Base-by-base conservation (phyloP, 768 basidiomycete species). In the Boletus reticuloceps region DNA sequence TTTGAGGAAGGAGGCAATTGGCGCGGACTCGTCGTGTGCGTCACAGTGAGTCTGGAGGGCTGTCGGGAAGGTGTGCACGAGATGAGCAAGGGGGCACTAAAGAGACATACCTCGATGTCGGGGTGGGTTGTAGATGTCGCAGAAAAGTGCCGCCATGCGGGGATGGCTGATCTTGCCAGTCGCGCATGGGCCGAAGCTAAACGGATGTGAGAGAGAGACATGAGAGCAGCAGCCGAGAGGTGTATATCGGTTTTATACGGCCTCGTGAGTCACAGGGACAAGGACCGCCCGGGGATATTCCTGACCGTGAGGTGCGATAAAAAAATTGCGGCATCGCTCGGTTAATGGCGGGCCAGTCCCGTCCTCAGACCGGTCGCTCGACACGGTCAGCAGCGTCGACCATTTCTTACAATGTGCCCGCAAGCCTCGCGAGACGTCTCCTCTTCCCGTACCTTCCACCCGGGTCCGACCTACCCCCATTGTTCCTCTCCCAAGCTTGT, bases 1-100 rank as follows among this genome's bases (percentile, higher is more conserved):
- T 78, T 77, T 2, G 84, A 80, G 12, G 85, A 77, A 0, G 84
- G 79, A 3, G 93, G 91, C 7, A 82, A 75, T 8, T 78, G 70
- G 59, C 82, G 82, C 1, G 88, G 91, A 27, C 74, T 78, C 20
- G 69, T 19, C 32, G 77, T 85, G 46, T 67, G 71, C 11, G 66
- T 72, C 25, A 88, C 62, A 56, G 82, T 73, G 40, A 90, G 78
- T 41, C 71, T 69, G 1, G 79, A 77, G 42, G 79, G 75, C 88
- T 90, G 55, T 10, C 27, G 42, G 19, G 38, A 47, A 39, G 50
- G 22, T 46, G 34, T 53, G 38, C 6, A 14, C 47, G 34, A 51
- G 31, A 6, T 19, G 45, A 17, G 47, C 14, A 29, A 14, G 43
- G 9, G 37, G 36, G 8, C 19, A 7, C 12, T 17, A 12, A 17